Evolutionary conservation across 1,284 basidiomycete genomes (phyloP).

Genomic region (Testicularia cyperi): DNA sequence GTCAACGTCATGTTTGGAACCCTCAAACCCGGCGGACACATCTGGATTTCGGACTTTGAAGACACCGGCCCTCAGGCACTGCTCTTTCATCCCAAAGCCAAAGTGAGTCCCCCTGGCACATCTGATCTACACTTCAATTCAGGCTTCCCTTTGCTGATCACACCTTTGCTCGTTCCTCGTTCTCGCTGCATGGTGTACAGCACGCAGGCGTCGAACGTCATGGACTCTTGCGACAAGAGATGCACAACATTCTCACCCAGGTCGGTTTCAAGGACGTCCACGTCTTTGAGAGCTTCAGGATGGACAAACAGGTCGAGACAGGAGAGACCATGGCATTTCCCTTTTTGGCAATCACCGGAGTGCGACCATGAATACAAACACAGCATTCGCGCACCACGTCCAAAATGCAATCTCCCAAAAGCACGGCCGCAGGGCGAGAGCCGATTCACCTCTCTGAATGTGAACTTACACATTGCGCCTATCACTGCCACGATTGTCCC

Average conservation of each 20-base stretch:
- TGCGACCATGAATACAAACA: constrained; percentile 5
- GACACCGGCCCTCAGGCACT: constrained; percentile 18
- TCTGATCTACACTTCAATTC: too few species aligned
- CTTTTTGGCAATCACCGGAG: constrained; percentile 29
- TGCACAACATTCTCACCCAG: constrained; percentile 15
- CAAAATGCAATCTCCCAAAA: too few species aligned
- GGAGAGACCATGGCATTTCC: constrained; percentile 13
- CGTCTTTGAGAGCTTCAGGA: constrained; percentile 33
- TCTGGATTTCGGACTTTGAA: constrained; percentile 35
- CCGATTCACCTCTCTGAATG: too few species aligned
- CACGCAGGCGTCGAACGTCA: constrained; percentile 35
- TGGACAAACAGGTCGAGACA: constrained; percentile 21
- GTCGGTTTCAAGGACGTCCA: constrained; percentile 27
- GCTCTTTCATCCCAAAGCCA: constrained; percentile 35
- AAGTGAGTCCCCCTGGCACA: constrained; percentile 7
- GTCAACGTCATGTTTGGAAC: constrained; percentile 19
- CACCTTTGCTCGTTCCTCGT: background rate
- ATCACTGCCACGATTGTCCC: too few species aligned
- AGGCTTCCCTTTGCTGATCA: background rate
- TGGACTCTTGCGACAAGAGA: constrained; percentile 21
- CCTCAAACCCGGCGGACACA: constrained; percentile 2
- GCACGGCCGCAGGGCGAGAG: too few species aligned
- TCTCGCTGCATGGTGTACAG: constrained; percentile 1
- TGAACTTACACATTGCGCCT: too few species aligned
- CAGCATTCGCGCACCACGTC: too few species aligned